These are phyloP conservation scores for Penicillium sp. DNA, from an alignment of 2,329 filamentous ascomycete genomes.

Conservation along the genomic window DNA sequence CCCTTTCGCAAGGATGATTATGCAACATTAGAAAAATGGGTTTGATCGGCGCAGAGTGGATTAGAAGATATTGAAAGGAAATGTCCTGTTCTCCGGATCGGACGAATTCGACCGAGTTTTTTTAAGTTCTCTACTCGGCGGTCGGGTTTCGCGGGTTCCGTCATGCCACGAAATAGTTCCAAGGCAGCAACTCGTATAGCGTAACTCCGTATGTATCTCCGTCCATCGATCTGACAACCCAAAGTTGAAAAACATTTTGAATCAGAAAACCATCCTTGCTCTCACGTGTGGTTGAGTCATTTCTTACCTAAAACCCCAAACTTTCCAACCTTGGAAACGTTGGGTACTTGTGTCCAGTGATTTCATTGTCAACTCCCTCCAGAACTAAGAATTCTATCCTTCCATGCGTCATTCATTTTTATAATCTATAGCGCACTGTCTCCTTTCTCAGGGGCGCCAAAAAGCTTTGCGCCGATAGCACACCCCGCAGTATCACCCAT, in stretches of 20 bases:
- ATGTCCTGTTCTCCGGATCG: neutral
- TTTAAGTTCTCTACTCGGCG: constrained; percentile 8
- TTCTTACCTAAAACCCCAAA: constrained; percentile 1
- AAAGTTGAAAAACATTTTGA: neutral
- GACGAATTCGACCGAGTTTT: constrained; percentile 7
- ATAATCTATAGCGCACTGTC: neutral
- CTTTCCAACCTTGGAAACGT: neutral
- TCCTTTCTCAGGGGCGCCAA: constrained; percentile 7
- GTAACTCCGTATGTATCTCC: neutral
- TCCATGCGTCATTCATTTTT: constrained; percentile 15
- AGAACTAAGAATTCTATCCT: neutral
- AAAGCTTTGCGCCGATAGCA: constrained; percentile 2
- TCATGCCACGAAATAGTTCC: constrained; percentile 17
- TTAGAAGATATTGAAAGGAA: neutral
- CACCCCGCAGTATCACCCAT: constrained; percentile 18
- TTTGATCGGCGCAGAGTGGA: neutral
- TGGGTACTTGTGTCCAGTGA: neutral
- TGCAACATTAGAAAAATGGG: neutral
- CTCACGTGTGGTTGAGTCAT: constrained; percentile 7
- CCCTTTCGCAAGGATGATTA: neutral
- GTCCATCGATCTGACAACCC: too few relatives aligned
- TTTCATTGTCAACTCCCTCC: neutral
- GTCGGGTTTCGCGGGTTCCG: constrained; percentile 22
- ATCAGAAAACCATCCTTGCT: neutral
- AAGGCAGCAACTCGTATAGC: neutral